phyloP scores from a whole-genome alignment of 164 flowering plant species.

The Nymphaea colorata region DNA sequence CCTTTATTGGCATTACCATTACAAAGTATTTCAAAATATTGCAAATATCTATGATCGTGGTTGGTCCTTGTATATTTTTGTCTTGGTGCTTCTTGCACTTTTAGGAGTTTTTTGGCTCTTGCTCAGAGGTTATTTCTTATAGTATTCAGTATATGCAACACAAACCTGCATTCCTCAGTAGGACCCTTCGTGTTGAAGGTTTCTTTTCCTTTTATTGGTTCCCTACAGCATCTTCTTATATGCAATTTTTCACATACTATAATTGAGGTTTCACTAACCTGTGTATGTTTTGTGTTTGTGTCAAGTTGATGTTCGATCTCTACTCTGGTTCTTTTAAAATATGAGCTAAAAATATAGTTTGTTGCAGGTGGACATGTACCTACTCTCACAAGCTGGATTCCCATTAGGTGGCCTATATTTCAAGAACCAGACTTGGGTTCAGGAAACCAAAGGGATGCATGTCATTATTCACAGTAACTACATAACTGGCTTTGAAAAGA shows the following conservation, averaged over 20 bases:
- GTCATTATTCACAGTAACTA: constrained; percentile 90
- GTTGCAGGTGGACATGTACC: constrained; percentile 74
- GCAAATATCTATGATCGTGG: too few relatives aligned
- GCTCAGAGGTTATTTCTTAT: too few relatives aligned
- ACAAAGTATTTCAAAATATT: too few relatives aligned
- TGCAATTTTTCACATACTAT: not conserved
- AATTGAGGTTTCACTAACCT: too few relatives aligned
- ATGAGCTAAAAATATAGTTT: not conserved
- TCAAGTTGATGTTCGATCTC: not conserved
- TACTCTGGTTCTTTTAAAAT: not conserved
- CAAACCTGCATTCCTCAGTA: too few relatives aligned
- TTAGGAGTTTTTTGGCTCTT: too few relatives aligned
- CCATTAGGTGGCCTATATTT: constrained; percentile 94
- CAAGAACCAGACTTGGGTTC: constrained; percentile 89
- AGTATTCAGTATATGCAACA: too few relatives aligned
- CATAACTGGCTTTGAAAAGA: constrained; percentile 80
- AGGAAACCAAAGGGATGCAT: constrained; percentile 75
- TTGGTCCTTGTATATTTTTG: too few relatives aligned
- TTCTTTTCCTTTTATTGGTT: not conserved
- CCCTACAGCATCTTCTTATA: not conserved
- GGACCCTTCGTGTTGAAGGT: too few relatives aligned
- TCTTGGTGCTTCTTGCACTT: too few relatives aligned
- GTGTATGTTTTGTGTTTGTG: not conserved
- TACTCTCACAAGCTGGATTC: constrained; percentile 84
- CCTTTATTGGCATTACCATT: too few relatives aligned